These are phyloP conservation scores for Canna indica DNA, from an alignment of 176 grass and related monocot species.

Conservation along the genomic window DNA sequence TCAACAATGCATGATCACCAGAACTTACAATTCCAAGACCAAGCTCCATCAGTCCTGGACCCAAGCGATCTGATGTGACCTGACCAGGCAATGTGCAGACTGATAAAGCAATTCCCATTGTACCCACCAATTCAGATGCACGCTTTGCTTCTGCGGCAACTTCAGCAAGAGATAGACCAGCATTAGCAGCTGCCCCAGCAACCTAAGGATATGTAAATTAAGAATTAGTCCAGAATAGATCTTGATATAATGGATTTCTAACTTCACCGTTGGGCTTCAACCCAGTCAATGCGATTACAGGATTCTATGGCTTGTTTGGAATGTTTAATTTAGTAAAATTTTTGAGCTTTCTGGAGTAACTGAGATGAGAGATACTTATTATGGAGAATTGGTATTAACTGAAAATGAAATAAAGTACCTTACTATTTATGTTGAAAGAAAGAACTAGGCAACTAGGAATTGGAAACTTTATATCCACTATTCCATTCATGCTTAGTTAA, in stretches of 20 bases:
- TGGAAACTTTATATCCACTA: too few species aligned
- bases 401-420: background rate
- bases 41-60: conserved; percentile 86
- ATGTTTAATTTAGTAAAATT: background rate
- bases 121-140: conserved; percentile 87
- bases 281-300: background rate
- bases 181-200: conserved; percentile 93
- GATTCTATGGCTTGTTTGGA: background rate
- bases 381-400: background rate
- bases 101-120: conserved; percentile 96
- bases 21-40: conserved; percentile 97
- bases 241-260: conserved; percentile 1
- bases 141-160: conserved; percentile 87
- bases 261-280: background rate
- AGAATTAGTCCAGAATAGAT: conserved; percentile 4
- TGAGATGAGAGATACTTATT: background rate
- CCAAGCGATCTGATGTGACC: conserved; percentile 87
- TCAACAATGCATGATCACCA: background rate
- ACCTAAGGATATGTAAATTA: conserved; percentile 44
- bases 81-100: conserved; percentile 96
- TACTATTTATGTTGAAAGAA: too few species aligned
- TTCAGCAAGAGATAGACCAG: conserved; percentile 81
- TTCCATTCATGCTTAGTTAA: too few species aligned
- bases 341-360: background rate
- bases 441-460: too few species aligned